phyloP scores from a whole-genome alignment of 176 grass and related monocot species.

The Carex myosuroides region DNA sequence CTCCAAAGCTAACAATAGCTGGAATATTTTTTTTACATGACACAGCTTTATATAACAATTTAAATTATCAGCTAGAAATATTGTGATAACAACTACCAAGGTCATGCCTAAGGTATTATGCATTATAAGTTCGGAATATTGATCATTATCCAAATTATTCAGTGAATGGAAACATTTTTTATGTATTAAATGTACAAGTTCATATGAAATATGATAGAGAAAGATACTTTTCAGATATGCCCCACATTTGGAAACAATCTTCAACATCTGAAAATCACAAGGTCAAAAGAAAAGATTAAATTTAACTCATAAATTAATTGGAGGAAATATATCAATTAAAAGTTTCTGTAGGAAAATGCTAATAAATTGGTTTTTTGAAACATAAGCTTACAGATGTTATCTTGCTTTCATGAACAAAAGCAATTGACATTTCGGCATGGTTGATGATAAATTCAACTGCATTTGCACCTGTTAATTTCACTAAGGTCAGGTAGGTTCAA shows the following conservation, averaged over 20 bases:
- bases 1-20: conserved; percentile 89
- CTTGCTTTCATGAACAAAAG: conserved; percentile 85
- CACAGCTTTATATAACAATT: conserved; percentile 1
- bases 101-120: not conserved
- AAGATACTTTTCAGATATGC: conserved; percentile 36
- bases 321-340: not conserved
- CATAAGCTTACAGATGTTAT: conserved; percentile 63
- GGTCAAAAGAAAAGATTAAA: not conserved
- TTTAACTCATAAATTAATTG: not conserved
- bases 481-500: not conserved
- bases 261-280: conserved; percentile 28
- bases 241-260: conserved; percentile 29
- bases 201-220: not conserved
- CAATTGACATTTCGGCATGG: conserved; percentile 89
- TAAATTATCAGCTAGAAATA: not conserved
- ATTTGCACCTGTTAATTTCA: conserved; percentile 61
- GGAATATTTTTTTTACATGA: not conserved
- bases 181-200: not conserved
- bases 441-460: conserved; percentile 86
- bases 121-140: not conserved
- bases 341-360: not conserved
- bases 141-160: not conserved
- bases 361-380: not conserved
- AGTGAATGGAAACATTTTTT: not conserved
- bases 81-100: not conserved